phyloP scores from a whole-genome alignment of 441 rosid species.

The Euphorbia corollata region DNA sequence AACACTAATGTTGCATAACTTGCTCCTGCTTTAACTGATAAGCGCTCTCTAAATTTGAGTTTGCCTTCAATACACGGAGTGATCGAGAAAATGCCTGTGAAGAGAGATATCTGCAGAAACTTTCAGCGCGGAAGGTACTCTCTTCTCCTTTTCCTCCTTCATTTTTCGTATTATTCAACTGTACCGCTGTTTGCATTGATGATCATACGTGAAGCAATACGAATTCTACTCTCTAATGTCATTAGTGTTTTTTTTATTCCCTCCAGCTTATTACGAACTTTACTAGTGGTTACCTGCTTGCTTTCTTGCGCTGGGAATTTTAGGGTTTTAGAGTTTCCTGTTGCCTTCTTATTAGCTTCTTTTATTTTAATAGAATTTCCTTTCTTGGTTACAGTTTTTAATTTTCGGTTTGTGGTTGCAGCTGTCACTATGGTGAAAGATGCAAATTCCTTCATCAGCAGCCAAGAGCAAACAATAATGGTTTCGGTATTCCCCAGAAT shows the following conservation, averaged over 20 bases:
- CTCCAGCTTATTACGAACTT: too few relatives aligned
- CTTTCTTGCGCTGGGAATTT: neutral
- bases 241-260: neutral
- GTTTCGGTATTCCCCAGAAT: slow-evolving; percentile 44
- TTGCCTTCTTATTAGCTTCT: too few relatives aligned
- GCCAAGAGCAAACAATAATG: slow-evolving; percentile 24
- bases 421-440: slow-evolving; percentile 73
- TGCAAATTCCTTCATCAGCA: slow-evolving; percentile 67
- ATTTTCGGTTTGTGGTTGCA: slow-evolving; percentile 28
- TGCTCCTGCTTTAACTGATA: too few relatives aligned
- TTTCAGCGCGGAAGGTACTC: slow-evolving; percentile 73
- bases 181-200: neutral
- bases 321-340: neutral
- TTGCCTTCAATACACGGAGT: neutral
- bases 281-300: neutral
- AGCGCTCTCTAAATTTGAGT: too few relatives aligned
- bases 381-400: neutral
- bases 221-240: neutral
- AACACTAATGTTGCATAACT: too few relatives aligned
- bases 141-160: neutral
- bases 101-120: slow-evolving; percentile 57
- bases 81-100: slow-evolving; percentile 10
- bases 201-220: neutral
- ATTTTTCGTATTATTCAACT: neutral
- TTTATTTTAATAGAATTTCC: too few relatives aligned